Percentiles rank a stretch among this genome's conserved stretches.
These are phyloP conservation scores for Globisporangium lucens DNA, from an alignment of 352 stramenopile genomes.

Conservation along the genomic window DNA sequence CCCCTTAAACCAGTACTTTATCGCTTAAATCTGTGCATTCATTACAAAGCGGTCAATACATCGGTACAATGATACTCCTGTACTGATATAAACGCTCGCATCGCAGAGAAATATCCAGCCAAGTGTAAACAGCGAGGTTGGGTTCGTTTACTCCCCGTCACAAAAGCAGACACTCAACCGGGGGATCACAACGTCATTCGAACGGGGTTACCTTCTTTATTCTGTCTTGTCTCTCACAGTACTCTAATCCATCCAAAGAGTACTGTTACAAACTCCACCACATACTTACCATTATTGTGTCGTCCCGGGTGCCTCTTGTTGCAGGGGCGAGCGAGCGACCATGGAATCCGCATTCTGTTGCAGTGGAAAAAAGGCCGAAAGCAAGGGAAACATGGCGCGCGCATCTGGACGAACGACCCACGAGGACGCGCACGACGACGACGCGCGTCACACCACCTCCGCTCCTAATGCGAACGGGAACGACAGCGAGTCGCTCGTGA, in stretches of 20 bases:
- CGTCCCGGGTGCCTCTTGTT: neutral
- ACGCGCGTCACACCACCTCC: neutral
- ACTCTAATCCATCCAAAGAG: neutral
- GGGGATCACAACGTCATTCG: neutral
- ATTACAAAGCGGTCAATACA: too few relatives aligned
- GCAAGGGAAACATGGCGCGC: constrained; percentile 12
- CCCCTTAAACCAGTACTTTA: neutral
- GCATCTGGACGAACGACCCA: constrained; percentile 1
- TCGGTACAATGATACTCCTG: neutral
- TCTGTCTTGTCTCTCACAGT: neutral
- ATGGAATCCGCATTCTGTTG: constrained; percentile 7
- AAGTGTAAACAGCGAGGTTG: neutral
- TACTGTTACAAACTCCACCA: neutral
- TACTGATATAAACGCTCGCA: neutral
- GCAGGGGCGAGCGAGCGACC: constrained; percentile 1
- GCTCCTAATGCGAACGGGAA: neutral
- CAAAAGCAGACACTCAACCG: neutral
- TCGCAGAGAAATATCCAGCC: neutral
- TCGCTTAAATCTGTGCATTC: neutral
- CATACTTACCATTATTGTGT: neutral
- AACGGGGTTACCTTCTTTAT: neutral
- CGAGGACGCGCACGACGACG: constrained; percentile 14
- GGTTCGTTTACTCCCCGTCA: neutral
- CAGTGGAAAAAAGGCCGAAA: constrained; percentile 3
- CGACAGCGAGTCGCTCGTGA: constrained; percentile 17